Evolutionary conservation across 768 basidiomycete species (phyloP).

Genomic region (Kwoniella mangroviensis): DNA sequence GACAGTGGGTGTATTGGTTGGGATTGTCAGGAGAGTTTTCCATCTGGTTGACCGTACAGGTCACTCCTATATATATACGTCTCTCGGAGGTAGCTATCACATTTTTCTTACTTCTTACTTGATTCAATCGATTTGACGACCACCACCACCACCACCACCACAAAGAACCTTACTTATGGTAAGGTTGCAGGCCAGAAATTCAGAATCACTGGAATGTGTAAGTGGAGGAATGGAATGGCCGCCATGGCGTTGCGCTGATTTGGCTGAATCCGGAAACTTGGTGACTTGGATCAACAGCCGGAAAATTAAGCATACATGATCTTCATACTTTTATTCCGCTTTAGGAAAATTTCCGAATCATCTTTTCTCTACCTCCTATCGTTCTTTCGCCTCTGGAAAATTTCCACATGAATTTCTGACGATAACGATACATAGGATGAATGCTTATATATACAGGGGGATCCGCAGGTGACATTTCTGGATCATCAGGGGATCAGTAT

Average conservation of each 20-base stretch:
- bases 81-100: background rate
- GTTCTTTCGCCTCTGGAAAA: background rate
- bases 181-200: background rate
- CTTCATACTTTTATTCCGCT: background rate
- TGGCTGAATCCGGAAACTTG: slow-evolving; percentile 9
- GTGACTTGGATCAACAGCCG: background rate
- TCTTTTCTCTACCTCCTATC: background rate
- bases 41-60: background rate
- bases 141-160: background rate
- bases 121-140: background rate
- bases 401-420: background rate
- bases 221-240: background rate
- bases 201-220: slow-evolving; percentile 2
- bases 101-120: background rate
- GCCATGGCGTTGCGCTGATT: background rate
- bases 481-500: background rate
- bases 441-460: too few species aligned
- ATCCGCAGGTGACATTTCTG: background rate
- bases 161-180: slow-evolving; percentile 2
- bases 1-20: background rate
- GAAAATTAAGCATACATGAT: background rate
- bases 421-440: background rate
- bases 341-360: background rate
- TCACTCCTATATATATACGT: background rate
- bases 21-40: background rate